Conservation (phyloP, 495 filamentous ascomycete species). For the Jackrogersella multiformis region DNA sequence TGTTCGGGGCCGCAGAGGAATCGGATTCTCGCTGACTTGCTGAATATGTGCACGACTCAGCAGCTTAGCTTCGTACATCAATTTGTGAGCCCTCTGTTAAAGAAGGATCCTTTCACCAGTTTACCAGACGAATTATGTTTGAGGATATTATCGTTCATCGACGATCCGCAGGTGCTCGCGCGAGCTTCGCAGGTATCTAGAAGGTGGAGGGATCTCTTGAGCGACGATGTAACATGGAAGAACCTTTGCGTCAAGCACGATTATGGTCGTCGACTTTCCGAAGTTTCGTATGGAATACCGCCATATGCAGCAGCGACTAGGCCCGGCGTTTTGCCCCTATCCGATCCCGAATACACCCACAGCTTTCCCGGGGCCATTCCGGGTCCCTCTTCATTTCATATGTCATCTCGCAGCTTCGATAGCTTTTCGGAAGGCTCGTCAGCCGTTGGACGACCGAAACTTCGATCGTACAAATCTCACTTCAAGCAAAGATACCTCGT, state of each 20-base stretch:
- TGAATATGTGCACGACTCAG: constrained; percentile 92
- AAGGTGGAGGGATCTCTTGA: constrained; percentile 90
- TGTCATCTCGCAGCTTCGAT: constrained; percentile 53
- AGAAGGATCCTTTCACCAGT: constrained; percentile 92
- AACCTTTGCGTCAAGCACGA: constrained; percentile 93
- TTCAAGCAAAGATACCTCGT: constrained; percentile 98
- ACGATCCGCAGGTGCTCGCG: constrained; percentile 91
- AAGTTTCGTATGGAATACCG: constrained; percentile 49
- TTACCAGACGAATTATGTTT: constrained; percentile 93
- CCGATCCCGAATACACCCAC: constrained; percentile 45
- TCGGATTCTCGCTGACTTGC: constrained; percentile 78
- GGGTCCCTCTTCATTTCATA: constrained; percentile 39
- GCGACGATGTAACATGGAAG: constrained; percentile 98
- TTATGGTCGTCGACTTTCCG: constrained; percentile 70
- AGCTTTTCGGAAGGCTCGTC: constrained; percentile 38
- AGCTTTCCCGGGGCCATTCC: constrained; percentile 52
- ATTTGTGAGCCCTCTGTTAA: constrained; percentile 88
- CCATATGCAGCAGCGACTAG: constrained; percentile 30
- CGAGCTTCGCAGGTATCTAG: constrained; percentile 92
- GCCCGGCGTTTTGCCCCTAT: constrained; percentile 42
- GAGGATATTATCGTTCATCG: constrained; percentile 89
- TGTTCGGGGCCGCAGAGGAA: constrained; percentile 61
- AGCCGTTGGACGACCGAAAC: constrained; percentile 49
- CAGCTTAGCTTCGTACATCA: constrained; percentile 94
- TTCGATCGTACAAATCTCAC: constrained; percentile 85